Evolutionary conservation across 768 basidiomycete species (phyloP), one percentile per base, ranked within the genome.

Genomic region (Amanita subjunquillea): DNA sequence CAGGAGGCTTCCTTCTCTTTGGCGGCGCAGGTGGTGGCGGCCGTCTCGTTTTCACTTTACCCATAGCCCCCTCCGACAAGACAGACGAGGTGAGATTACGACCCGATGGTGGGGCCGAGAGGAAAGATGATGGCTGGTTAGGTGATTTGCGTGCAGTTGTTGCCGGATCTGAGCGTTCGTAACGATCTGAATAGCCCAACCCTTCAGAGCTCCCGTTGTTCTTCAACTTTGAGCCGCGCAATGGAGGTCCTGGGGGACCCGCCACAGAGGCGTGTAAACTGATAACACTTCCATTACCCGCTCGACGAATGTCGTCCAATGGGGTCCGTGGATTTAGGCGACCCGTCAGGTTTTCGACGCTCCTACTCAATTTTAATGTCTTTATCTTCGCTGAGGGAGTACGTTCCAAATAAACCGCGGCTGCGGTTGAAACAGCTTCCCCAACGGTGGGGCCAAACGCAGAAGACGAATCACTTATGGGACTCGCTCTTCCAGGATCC

Each of bases 1-100:
- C 82, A 32, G 87, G 87, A 1, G 87, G 80, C 58, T 85, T 85
- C 60, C 87, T 69, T 42, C 86, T 72, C 60, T 80, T 80, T 3
- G 75, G 75, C 17, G 85, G 83, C 8, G 81, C 76, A n/a, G 87
- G 81, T 0, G 86, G 82, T 2, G 85, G 76, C 3, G 75, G 69
- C 51, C 80, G 66, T 51, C 76, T 61, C n/a, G 61, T 62, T 34
- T 57, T 57, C 30, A 53, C 50, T 43, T 61, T 56, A 9, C 54
- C 37, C 50, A 49, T 54, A 50, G 38, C 60, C 34, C 41, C 55
- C 29, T 55, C 58, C 32, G 58, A 34, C 54, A 61, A 43, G 22
- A 53, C 52, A 6, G 61, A 54, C 4, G 66, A 59, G 30, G 60
- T 48, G 59, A 57, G 22, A 54, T 53, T 45, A 13, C 32, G 46